Evolutionary conservation across 1,284 basidiomycete genomes (phyloP).

Genomic region (Cerrena zonata): DNA sequence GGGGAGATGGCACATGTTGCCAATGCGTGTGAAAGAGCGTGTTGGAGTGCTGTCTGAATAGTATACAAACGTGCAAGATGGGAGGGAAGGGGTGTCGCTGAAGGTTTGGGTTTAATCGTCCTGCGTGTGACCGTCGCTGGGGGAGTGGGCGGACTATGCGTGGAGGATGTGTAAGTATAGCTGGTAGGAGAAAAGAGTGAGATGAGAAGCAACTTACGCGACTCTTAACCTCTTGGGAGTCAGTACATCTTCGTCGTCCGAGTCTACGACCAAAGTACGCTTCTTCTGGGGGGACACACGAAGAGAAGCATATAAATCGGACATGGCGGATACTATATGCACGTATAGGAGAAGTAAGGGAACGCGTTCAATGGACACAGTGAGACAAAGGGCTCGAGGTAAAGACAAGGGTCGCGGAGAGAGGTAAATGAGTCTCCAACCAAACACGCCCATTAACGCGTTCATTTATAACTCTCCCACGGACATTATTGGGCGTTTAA

Average conservation of each 20-base stretch:
- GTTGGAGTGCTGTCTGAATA: constrained; percentile 64
- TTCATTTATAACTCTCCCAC: constrained; percentile 16
- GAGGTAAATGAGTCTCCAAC: constrained; percentile 7
- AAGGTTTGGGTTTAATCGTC: constrained; percentile 16
- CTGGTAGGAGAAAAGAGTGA: not conserved
- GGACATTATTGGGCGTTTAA: too few species aligned
- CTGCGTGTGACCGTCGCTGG: constrained; percentile 39
- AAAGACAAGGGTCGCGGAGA: constrained; percentile 12
- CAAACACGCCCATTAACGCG: constrained; percentile 9
- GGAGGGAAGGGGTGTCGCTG: constrained; percentile 41
- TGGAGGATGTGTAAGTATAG: constrained; percentile 1
- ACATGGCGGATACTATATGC: constrained; percentile 36
- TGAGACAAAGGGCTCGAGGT: constrained; percentile 8
- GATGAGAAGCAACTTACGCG: constrained; percentile 36
- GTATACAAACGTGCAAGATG: constrained; percentile 55
- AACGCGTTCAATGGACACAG: constrained; percentile 12
- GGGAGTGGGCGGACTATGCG: constrained; percentile 48
- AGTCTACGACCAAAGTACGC: constrained; percentile 39
- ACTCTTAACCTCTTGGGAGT: constrained; percentile 65
- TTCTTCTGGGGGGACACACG: constrained; percentile 64
- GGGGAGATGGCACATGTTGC: constrained; percentile 76
- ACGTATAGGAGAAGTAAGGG: constrained; percentile 10
- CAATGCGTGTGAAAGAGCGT: constrained; percentile 74
- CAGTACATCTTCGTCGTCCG: constrained; percentile 40
- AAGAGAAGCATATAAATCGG: constrained; percentile 55